Base-by-base conservation (phyloP, 2,329 filamentous ascomycete species). In the Nigrograna mackinnonii region DNA sequence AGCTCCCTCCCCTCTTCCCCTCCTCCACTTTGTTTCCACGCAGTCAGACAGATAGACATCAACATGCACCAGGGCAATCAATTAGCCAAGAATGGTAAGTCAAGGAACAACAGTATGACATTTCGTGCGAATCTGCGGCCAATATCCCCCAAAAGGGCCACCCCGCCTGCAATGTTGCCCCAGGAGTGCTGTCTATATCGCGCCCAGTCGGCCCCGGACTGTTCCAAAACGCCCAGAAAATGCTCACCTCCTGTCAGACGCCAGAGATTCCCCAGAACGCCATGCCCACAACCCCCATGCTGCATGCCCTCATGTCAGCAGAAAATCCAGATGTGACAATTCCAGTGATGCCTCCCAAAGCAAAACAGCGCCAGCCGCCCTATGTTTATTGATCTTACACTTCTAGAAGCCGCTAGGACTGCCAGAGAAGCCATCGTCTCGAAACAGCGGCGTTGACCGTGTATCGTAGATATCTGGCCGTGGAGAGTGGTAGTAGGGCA, bases 401-500 rank as follows among this genome's bases (percentile, higher is more conserved):
- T 9, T 17, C 38, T 46, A 55, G 36, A 38, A 50, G 17, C 40
- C 46, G 21, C 38, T 46, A 7, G 41, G 36, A 6, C 21, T 49
- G 5, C 24, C 42, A n/a, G 41, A 37, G 24, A 48, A 56, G 37
- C 41, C 42, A 34, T 46, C 48, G 40, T 49, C 41, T 6, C 46
- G 43, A 42, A 53, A 54, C 18, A 52, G 37, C 17, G 48, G 39
- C 26, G 48, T 39, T 11, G 50, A 44, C 19, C 36, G 47, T 14
- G 39, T 14, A 26, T 41, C 45, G 17, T 54, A 56, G 22, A 45
- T n/a, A 7, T 52, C 50, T 22, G 48, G 42, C 14, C 41, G 44
- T 16, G 53, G 51, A 5, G 50, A 49, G 17, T 41, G 51, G 21
- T 50, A 54, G 45, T 52, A 54, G 2, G 47, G 37, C 26, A 44